Conservation (phyloP, 2,329 filamentous ascomycete species). For the Fusarium sp. region DNA sequence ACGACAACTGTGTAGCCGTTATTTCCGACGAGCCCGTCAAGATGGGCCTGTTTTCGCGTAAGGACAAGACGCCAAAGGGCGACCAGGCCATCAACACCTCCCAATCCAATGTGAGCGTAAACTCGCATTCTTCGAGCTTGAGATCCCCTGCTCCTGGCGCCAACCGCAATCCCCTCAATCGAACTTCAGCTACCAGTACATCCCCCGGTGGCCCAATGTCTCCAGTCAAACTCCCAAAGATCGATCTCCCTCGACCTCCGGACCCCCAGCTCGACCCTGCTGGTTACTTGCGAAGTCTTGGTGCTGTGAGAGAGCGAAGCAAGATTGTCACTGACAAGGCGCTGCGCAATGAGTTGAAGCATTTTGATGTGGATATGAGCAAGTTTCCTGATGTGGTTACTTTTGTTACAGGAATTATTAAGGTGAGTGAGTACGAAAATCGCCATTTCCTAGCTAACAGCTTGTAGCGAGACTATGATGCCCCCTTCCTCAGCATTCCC, state of each 20-base stretch:
- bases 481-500: slow-evolving; percentile 72
- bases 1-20: slow-evolving; percentile 14
- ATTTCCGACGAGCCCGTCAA: slow-evolving; percentile 32
- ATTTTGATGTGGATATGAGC: slow-evolving; percentile 88
- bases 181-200: slow-evolving; percentile 61
- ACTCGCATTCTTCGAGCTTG: slow-evolving; percentile 59
- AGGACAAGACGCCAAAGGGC: slow-evolving; percentile 59
- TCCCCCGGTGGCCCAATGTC: slow-evolving; percentile 61
- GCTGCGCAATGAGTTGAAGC: slow-evolving; percentile 77
- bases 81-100: slow-evolving; percentile 54
- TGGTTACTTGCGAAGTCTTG: slow-evolving; percentile 89
- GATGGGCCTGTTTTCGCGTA: slow-evolving; percentile 68
- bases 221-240: slow-evolving; percentile 70
- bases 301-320: slow-evolving; percentile 84
- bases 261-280: slow-evolving; percentile 89
- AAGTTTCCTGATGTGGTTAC: slow-evolving; percentile 86
- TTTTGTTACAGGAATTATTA: slow-evolving; percentile 94
- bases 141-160: slow-evolving; percentile 36
- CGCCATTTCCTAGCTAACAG: slow-evolving; percentile 3
- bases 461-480: slow-evolving; percentile 62
- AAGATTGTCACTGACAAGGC: slow-evolving; percentile 80
- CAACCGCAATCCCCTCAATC: slow-evolving; percentile 53
- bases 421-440: slow-evolving; percentile 62
- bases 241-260: slow-evolving; percentile 83
- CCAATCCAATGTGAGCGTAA: slow-evolving; percentile 61